A percentile compares a stretch with the other conserved stretches of the same genome.
Evolutionary conservation across 2,329 filamentous ascomycete species (phyloP).

Genomic region (Podosphaera xanthii): DNA sequence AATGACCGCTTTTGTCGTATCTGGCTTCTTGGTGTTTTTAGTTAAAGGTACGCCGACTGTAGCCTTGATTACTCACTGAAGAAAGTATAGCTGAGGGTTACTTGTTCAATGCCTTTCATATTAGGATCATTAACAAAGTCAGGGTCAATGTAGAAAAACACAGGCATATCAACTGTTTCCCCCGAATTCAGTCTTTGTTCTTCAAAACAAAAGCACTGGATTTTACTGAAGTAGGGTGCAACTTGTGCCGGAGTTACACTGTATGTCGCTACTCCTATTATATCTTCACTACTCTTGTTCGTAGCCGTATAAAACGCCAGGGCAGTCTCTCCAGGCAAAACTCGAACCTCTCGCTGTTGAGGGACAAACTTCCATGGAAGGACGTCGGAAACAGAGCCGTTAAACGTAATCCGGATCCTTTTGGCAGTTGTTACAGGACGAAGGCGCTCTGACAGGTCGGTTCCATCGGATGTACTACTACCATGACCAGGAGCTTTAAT

Average conservation of each 20-base stretch:
- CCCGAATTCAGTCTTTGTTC: constrained; percentile 84
- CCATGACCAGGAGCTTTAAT: constrained; percentile 55
- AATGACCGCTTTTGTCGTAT: constrained; percentile 59
- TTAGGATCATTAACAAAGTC: constrained; percentile 79
- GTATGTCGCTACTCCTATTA: constrained; percentile 95
- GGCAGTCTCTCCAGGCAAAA: constrained; percentile 87
- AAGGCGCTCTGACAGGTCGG: constrained; percentile 53
- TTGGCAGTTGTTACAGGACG: constrained; percentile 59
- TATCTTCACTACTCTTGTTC: constrained; percentile 73
- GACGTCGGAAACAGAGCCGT: constrained; percentile 81
- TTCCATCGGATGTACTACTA: constrained; percentile 21
- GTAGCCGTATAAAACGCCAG: constrained; percentile 95
- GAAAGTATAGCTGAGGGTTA: constrained; percentile 92
- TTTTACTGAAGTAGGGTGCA: constrained; percentile 96
- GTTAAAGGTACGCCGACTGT: constrained; percentile 5
- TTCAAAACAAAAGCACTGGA: constrained; percentile 98
- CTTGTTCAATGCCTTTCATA: constrained; percentile 85
- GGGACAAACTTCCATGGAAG: constrained; percentile 94
- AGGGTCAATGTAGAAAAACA: constrained; percentile 97
- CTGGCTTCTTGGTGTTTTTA: constrained; percentile 41
- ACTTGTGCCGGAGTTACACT: constrained; percentile 91
- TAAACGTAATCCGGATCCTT: constrained; percentile 87
- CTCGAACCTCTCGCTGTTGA: constrained; percentile 88
- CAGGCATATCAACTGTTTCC: constrained; percentile 97
- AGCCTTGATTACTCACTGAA: constrained; percentile 50